Evolutionary conservation across 805 yeast genomes (phyloP).

Genomic region (Pichia paraexigua): DNA sequence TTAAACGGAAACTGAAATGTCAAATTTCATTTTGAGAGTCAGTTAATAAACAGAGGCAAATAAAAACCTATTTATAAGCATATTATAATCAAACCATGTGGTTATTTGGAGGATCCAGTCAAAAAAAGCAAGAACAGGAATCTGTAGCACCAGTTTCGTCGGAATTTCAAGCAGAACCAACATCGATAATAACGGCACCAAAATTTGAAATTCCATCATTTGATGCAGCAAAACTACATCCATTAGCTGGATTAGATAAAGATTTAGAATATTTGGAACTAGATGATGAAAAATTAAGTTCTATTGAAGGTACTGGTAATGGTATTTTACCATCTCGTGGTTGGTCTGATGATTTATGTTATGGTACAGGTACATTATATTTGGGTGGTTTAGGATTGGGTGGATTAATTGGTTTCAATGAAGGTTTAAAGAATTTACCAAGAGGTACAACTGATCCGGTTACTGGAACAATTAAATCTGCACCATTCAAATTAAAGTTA

Average conservation of each 20-base stretch:
- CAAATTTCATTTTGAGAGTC: not conserved
- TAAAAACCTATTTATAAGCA: not conserved
- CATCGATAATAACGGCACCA: constrained; percentile 20
- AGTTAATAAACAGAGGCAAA: not conserved
- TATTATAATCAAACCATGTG: constrained; percentile 11
- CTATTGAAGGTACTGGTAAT: constrained; percentile 73
- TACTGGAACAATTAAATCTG: constrained; percentile 38
- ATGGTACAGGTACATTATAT: constrained; percentile 95
- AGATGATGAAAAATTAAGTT: constrained; percentile 70
- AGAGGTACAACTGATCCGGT: constrained; percentile 52
- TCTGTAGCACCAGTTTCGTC: not conserved
- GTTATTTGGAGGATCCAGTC: constrained; percentile 12
- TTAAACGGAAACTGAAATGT: not conserved
- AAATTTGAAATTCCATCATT: constrained; percentile 29
- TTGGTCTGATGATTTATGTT: constrained; percentile 95
- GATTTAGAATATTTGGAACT: constrained; percentile 86
- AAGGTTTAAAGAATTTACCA: constrained; percentile 76
- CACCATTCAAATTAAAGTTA: constrained; percentile 73
- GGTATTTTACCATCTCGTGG: constrained; percentile 94
- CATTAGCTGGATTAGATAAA: constrained; percentile 84
- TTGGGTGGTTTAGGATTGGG: constrained; percentile 81
- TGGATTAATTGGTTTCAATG: constrained; percentile 81
- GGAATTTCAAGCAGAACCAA: not conserved
- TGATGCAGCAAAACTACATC: constrained; percentile 73
- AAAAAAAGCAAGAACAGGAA: constrained; percentile 7